phyloP scores from a whole-genome alignment of 1,139 yeast species.

The Saccharomyces hybrid region DNA sequence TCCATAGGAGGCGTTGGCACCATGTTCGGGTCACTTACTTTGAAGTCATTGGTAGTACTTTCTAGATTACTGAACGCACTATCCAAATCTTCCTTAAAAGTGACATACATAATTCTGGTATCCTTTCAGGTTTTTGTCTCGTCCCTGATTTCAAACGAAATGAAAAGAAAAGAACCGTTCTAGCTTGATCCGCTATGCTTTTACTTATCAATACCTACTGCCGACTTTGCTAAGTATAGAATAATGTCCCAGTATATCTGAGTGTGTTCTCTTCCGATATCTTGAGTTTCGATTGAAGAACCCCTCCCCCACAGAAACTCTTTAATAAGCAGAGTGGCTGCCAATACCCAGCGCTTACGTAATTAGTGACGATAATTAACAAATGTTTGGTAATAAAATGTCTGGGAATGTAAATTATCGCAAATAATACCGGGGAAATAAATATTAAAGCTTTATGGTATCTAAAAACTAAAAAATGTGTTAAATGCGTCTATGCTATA shows the following conservation, averaged over 20 bases:
- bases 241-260: background rate
- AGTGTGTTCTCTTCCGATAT: background rate
- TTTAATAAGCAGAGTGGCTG: background rate
- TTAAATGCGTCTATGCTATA: background rate
- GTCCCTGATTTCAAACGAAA: background rate
- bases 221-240: background rate
- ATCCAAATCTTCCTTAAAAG: background rate
- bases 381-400: background rate
- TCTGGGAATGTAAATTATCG: background rate
- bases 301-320: background rate
- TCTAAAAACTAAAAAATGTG: background rate
- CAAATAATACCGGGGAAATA: background rate
- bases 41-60: background rate
- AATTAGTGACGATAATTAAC: background rate
- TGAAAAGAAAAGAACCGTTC: background rate
- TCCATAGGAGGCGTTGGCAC: conserved; percentile 29
- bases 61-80: background rate
- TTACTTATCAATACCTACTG: background rate
- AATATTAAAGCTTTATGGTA: background rate
- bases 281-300: background rate
- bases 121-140: background rate
- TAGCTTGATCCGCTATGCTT: background rate
- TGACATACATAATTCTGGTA: background rate
- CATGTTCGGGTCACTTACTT: background rate
- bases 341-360: background rate